phyloP scores from a whole-genome alignment of 441 rosid genomes.

The Metrosideros polymorpha region DNA sequence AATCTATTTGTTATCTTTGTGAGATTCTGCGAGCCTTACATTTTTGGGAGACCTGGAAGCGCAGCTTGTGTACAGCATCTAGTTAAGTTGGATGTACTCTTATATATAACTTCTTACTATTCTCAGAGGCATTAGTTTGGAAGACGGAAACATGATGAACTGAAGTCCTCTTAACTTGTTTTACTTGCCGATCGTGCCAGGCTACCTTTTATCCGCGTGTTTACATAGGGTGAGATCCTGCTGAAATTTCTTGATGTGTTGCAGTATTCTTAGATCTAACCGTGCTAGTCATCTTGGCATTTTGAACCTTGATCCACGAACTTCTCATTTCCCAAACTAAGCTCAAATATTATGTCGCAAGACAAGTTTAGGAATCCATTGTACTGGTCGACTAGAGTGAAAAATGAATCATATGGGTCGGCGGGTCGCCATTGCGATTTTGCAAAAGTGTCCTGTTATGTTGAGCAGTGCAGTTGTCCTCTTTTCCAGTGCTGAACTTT shows the following conservation, averaged over 20 bases:
- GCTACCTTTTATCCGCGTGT: accelerated
- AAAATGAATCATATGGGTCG: too few species aligned
- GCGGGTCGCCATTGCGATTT: too few species aligned
- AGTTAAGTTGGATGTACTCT: neutral
- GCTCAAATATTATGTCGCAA: neutral
- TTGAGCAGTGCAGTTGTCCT: too few species aligned
- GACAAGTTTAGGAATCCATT: too few species aligned
- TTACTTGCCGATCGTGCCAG: neutral
- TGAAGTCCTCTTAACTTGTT: neutral
- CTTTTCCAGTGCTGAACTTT: too few species aligned
- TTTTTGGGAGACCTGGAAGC: neutral
- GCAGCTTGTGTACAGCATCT: neutral
- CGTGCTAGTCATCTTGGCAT: neutral
- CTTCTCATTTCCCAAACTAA: neutral
- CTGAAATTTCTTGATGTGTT: neutral
- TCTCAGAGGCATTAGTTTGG: neutral
- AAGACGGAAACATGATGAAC: neutral
- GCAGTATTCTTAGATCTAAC: neutral
- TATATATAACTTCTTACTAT: neutral
- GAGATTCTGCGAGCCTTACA: neutral
- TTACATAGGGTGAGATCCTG: neutral
- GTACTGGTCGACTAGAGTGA: too few species aligned
- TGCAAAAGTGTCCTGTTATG: too few species aligned
- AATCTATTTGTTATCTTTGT: neutral
- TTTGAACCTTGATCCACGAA: neutral